Evolutionary conservation across 2,329 filamentous ascomycete species (phyloP), one percentile per base, ranked within the genome.

Genomic region (Aotearoamyces nothofagi): DNA sequence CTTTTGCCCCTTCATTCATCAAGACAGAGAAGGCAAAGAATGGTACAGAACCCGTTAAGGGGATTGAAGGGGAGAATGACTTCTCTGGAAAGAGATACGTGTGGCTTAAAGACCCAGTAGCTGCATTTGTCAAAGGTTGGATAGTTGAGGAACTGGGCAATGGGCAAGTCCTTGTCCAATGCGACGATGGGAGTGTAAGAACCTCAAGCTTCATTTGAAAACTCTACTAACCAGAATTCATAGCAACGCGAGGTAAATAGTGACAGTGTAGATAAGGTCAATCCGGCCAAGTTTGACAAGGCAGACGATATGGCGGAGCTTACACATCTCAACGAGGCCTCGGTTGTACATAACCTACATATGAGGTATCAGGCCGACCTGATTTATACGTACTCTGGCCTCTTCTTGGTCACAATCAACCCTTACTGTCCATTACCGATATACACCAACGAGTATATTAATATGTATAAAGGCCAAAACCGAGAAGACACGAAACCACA

Each of bases 261-360:
- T 29, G 86, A 96, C 44, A 78, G 74, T 44, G 84, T 94, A 41
- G 92, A 98, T 63, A 96, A 94, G 57, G 92, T 98, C 60, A 98
- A 98, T 56, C 90, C 90, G 26, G 87, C 87, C 47, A 98, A 98
- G 53, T 98, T 98, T 58, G 90, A 98, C 67, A 98, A 94, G 57
- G 87, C 87, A 39, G 84, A 92, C 58, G 92, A 98, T 54, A 98
- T 98, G 90, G 90, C 92, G 14, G 90, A 98, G 53, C 67, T 98
- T 47, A 98, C 90, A 5, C 90, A 98, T 54, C 62, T 98, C 39
- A 98, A 98, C 55, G 90, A 98, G 57, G 81, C 87, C 13, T 96
- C 90, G 0, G 90, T 98, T 29, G 86, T 98, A 29, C 86, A 98
- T 58, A 98, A 98, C 50, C 67, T 98, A 33, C 79, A 92, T 42